Conservation (phyloP, 1,284 basidiomycete genomes). For the Pseudozyma sp. region DNA sequence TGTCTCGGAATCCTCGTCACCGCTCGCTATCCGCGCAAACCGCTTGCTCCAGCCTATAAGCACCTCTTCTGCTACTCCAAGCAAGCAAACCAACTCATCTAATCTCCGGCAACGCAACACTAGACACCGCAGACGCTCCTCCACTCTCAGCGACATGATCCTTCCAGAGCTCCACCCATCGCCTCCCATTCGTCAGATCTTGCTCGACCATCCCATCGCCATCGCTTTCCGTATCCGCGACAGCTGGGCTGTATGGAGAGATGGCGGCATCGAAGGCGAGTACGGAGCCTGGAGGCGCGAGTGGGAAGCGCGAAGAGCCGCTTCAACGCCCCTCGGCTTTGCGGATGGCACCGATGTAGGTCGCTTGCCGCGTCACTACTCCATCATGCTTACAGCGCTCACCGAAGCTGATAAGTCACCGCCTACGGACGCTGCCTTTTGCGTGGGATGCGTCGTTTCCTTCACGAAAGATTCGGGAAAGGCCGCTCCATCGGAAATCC, state of each 20-base stretch:
- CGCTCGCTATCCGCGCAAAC: slow-evolving; percentile 24
- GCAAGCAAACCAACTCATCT: slow-evolving; percentile 3
- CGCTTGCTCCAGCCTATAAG: slow-evolving; percentile 30
- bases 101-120: slow-evolving; percentile 12
- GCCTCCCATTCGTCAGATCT: slow-evolving; percentile 70
- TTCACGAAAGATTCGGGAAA: slow-evolving; percentile 47
- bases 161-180: slow-evolving; percentile 40
- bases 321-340: slow-evolving; percentile 46
- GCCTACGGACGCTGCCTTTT: slow-evolving; percentile 85
- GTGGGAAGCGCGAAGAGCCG: slow-evolving; percentile 68
- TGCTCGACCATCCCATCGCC: slow-evolving; percentile 75
- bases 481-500: slow-evolving; percentile 62
- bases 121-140: slow-evolving; percentile 25
- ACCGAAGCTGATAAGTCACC: slow-evolving; percentile 79
- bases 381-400: slow-evolving; percentile 77
- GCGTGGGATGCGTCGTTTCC: slow-evolving; percentile 89
- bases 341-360: slow-evolving; percentile 8
- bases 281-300: slow-evolving; percentile 75
- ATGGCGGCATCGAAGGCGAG: slow-evolving; percentile 77
- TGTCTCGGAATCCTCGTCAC: slow-evolving; percentile 37
- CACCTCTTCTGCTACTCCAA: slow-evolving; percentile 9
- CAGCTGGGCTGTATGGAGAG: slow-evolving; percentile 81
- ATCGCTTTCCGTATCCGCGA: slow-evolving; percentile 79
- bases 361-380: slow-evolving; percentile 36
- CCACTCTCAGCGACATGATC: slow-evolving; percentile 30